phyloP scores from a whole-genome alignment of 2,329 filamentous ascomycete genomes.

The Helicocarpus griseus region DNA sequence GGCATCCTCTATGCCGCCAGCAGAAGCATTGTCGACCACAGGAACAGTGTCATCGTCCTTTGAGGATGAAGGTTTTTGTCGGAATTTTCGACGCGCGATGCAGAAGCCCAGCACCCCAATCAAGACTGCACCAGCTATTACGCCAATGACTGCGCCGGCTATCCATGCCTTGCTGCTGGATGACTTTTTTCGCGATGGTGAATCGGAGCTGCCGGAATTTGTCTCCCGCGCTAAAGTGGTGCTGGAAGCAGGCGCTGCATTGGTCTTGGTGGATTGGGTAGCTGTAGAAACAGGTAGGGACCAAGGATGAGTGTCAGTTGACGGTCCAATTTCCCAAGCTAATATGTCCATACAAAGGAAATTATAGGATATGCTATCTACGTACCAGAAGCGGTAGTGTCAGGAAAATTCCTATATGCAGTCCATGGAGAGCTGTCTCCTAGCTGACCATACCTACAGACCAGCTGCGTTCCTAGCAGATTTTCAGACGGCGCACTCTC shows the following conservation, averaged over 20 bases:
- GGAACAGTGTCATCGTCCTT: background rate
- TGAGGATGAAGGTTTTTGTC: background rate
- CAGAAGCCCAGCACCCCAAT: background rate
- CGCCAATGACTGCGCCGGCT: background rate
- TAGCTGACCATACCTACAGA: background rate
- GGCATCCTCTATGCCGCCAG: background rate
- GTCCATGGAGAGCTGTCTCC: background rate
- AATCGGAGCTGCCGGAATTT: background rate
- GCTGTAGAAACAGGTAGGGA: background rate
- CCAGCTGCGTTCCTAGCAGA: background rate
- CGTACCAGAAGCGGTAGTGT: background rate
- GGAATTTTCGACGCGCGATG: background rate
- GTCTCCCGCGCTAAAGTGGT: background rate
- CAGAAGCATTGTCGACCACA: background rate
- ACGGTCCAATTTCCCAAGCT: background rate
- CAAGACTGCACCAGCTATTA: background rate
- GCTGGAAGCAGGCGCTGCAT: background rate
- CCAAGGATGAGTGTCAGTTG: background rate
- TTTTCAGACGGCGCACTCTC: conserved; percentile 1
- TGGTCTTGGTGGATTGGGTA: background rate
- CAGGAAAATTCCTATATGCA: background rate
- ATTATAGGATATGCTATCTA: background rate
- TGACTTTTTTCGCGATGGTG: background rate
- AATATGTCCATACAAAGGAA: background rate
- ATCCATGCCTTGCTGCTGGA: background rate